phyloP scores from a whole-genome alignment of 345 rosid genomes.

The Gossypium anomalum region DNA sequence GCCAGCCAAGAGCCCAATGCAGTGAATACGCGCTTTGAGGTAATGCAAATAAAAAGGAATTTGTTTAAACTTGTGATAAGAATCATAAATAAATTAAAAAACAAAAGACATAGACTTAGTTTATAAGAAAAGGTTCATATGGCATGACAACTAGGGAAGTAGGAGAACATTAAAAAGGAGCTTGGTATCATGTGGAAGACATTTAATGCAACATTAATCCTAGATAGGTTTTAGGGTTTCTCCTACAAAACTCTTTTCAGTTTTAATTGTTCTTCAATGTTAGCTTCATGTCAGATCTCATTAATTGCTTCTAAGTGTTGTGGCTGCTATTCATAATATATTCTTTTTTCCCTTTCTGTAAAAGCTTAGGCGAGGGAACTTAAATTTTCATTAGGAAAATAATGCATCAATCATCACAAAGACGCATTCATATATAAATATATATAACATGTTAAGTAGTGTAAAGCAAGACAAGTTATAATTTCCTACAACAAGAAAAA shows the following conservation, averaged over 20 bases:
- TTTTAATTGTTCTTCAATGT: slow-evolving; percentile 29
- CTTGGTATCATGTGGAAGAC: slow-evolving; percentile 62
- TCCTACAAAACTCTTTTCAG: slow-evolving; percentile 24
- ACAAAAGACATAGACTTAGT: slow-evolving; percentile 6
- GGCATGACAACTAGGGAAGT: slow-evolving; percentile 35
- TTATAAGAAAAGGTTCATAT: slow-evolving; percentile 14
- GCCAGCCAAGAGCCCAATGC: background rate
- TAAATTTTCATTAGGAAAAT: background rate
- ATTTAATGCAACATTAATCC: slow-evolving; percentile 47
- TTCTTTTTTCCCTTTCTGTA: too few species aligned
- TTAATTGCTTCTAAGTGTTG: slow-evolving; percentile 10
- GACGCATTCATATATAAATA: background rate
- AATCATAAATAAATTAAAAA: background rate
- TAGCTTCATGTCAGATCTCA: slow-evolving; percentile 56
- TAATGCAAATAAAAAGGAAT: background rate
- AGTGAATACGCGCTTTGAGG: background rate
- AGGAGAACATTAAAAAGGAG: slow-evolving; percentile 34
- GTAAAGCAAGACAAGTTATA: too few species aligned
- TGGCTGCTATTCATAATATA: background rate
- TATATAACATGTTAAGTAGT: too few species aligned
- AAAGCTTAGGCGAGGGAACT: background rate
- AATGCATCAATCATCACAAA: background rate
- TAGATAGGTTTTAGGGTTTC: slow-evolving; percentile 36
- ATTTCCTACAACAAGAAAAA: too few species aligned
- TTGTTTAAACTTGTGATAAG: background rate